Base-by-base conservation (phyloP, 2,329 filamentous ascomycete species). In the Paracoccidioides brasiliensis region DNA sequence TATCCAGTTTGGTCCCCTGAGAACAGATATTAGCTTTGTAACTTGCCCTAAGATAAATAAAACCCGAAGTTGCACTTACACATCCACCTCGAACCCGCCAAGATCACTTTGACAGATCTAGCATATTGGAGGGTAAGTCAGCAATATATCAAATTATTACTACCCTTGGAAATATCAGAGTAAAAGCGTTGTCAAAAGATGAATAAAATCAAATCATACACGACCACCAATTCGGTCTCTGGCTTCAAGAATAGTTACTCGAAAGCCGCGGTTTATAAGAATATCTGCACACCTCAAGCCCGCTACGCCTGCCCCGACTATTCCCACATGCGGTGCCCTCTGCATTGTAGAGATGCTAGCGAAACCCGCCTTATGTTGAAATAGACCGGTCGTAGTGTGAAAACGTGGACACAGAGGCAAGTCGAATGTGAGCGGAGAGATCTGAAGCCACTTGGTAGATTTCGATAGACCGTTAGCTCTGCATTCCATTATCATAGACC, bases 1-100 rank as follows among this genome's bases (percentile, higher is more conserved):
- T 52, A 84, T 83, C 81, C 81, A 84, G 59, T 83, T 84, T 0
- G 81, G 78, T 2, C 81, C 81, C 10, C 79, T 82, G 55, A 35
- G 15, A 12, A 15, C 14, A 32, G n/a, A 32, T 22, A 15, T 54
- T 54, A 54, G 45, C 14, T 32, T 41, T 10, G n/a, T 3, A 4
- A 37, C 28, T 28, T 14, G 28, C 30, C 4, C 35, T 32, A 42
- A 8, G 33, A 14, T 7, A 48, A 4, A 15, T 32, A 8, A 30
- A 44, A 44, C 2, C 28, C 15, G 32, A 12, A 15, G 38, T 30
- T 10, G 22, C 28, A 70, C 77, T 62, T 73, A 81, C 78, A 82
- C 67, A 67, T 84, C 81, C 45, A 83, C 75, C 10, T 73, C 60
- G 65, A 80, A 74, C 8, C 76, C 77, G 1, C 71, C 68, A 7